Base-by-base conservation (phyloP, 2,329 filamentous ascomycete genomes). In the Xylaria hypoxylon region DNA sequence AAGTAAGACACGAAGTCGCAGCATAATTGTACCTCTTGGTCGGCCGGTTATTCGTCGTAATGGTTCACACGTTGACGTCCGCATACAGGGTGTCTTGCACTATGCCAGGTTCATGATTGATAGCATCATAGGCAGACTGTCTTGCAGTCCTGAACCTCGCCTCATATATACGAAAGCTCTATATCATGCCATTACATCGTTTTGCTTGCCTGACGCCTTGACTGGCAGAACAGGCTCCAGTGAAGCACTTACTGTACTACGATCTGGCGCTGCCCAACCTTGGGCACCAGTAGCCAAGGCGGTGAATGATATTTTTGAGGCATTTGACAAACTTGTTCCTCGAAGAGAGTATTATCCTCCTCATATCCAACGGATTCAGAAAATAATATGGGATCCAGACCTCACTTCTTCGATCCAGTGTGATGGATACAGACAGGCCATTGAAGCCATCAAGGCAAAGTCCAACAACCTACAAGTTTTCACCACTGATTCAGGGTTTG, bases 11-110 rank as follows among this genome's bases (percentile, higher is more conserved):
- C 61, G 71, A 0, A 77, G 79, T 5, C 83, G 84, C 10, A 89
- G 82, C 38, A 77, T 91, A 3, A 78, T 92, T 0, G 78, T 88
- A 0, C 85, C 89, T 0, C 69, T 87, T 0, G 87, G 88, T 0
- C 4, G 59, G 0, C 11, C 80, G 0, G 31, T 1, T 0, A 79
- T 72, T 62, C 35, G 66, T 8, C 77, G 78, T 0, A 38, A 72
- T 0, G 79, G 79, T n/a, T 2, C 28, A 13, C 68, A 69, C 8
- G 65, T 69, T 24, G 50, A 63, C 8, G 62, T 68, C 19, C 45
- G 24, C 17, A 59, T 69, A 24, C 17, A 31, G 1, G 40, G 47
- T n/a, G 22, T 8, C n/a, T 44, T 45, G 11, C 0, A 50, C 2
- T 69, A 69, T 35, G 64, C 35, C 1, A 59, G 19, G 2, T 69